Conservation (phyloP, 2,329 filamentous ascomycete genomes). For the Aspergillus ochraceus region DNA sequence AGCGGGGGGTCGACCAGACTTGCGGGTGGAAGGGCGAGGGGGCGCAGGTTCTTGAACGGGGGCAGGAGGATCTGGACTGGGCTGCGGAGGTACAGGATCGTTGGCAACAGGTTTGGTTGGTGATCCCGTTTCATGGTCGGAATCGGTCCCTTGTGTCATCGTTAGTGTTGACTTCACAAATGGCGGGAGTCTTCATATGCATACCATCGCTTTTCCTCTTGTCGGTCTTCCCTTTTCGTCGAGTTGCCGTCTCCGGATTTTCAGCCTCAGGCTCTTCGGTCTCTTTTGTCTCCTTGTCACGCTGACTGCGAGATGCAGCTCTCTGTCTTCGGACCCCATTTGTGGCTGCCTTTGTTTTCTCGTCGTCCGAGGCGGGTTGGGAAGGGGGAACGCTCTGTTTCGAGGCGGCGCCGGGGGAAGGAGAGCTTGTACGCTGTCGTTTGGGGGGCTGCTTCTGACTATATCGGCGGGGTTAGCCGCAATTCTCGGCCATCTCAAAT, state of each 20-base stretch:
- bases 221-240: constrained; percentile 79
- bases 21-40: constrained; percentile 54
- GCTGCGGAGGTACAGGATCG: constrained; percentile 41
- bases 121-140: constrained; percentile 67
- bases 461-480: constrained; percentile 28
- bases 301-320: constrained; percentile 54
- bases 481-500: constrained; percentile 1
- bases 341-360: constrained; percentile 43
- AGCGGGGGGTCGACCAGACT: constrained; percentile 63
- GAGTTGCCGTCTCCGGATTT: constrained; percentile 71
- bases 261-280: constrained; percentile 68
- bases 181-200: constrained; percentile 8
- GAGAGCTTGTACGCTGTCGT: constrained; percentile 78
- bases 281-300: constrained; percentile 49
- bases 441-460: constrained; percentile 74
- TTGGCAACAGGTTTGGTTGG: constrained; percentile 44
- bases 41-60: constrained; percentile 36
- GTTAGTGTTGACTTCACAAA: constrained; percentile 25
- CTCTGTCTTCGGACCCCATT: constrained; percentile 60
- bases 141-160: constrained; percentile 56
- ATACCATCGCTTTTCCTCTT: constrained; percentile 78
- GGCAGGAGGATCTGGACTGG: constrained; percentile 45
- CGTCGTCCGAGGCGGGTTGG: constrained; percentile 65
- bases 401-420: constrained; percentile 63
- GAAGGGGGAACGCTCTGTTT: constrained; percentile 48